Conservation (phyloP, 805 yeast genomes). For the Saccharomyces kudriavzevii region DNA sequence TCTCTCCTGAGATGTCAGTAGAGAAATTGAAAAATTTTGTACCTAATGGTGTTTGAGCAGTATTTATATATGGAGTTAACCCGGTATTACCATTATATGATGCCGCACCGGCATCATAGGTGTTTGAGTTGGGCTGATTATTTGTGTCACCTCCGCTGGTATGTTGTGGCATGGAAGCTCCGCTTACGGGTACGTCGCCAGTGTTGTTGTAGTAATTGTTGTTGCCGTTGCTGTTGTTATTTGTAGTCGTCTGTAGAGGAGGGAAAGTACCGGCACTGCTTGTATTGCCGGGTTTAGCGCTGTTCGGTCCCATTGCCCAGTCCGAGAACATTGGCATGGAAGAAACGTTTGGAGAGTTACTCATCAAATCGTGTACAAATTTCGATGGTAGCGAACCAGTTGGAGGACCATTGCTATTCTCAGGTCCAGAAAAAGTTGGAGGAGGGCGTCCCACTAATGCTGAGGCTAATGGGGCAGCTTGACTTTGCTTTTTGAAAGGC, state of each 20-base stretch:
- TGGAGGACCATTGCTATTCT: slow-evolving; percentile 13
- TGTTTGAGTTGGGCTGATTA: neutral
- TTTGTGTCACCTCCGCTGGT: neutral
- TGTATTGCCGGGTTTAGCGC: slow-evolving; percentile 7
- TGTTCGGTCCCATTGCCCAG: slow-evolving; percentile 21
- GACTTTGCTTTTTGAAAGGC: slow-evolving; percentile 9
- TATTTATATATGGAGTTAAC: slow-evolving; percentile 26
- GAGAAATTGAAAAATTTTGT: slow-evolving; percentile 25
- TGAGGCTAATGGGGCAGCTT: neutral
- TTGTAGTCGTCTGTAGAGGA: neutral
- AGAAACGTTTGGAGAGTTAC: slow-evolving; percentile 24
- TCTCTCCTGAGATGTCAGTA: slow-evolving; percentile 11
- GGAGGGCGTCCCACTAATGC: slow-evolving; percentile 5
- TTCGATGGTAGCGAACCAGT: slow-evolving; percentile 28
- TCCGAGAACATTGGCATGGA: slow-evolving; percentile 29
- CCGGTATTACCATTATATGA: slow-evolving; percentile 23
- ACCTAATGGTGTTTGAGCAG: slow-evolving; percentile 23
- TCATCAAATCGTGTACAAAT: slow-evolving; percentile 29
- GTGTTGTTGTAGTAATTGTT: neutral
- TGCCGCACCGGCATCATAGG: slow-evolving; percentile 4
- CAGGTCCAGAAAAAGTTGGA: slow-evolving; percentile 10
- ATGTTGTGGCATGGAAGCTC: neutral
- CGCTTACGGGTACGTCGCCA: neutral
- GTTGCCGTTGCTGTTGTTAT: neutral
- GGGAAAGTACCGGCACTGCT: neutral